A percentile compares a stretch with the other conserved stretches of the same genome.
phyloP scores from a whole-genome alignment of 176 grass and related monocot species.

The Zoysia pacifica region DNA sequence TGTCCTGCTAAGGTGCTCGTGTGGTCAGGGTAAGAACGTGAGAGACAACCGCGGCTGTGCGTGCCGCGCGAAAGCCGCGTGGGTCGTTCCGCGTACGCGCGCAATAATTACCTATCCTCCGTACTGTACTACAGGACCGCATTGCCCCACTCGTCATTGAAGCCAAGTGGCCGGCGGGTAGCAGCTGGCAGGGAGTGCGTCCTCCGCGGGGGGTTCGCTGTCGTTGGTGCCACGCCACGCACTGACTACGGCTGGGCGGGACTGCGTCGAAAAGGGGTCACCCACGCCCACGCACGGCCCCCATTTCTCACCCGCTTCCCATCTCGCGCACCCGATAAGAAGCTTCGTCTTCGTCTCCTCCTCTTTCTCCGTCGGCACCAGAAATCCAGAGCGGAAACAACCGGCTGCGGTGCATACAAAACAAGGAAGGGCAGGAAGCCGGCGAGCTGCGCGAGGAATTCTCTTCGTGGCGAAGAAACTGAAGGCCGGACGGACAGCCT shows the following conservation, averaged over 20 bases:
- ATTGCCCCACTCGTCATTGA: slow-evolving; percentile 35
- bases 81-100: too few relatives aligned
- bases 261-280: not conserved
- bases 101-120: too few relatives aligned
- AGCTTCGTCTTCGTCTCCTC: slow-evolving; percentile 37
- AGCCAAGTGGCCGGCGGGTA: not conserved
- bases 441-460: not conserved
- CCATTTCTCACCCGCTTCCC: slow-evolving; percentile 51
- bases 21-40: too few relatives aligned
- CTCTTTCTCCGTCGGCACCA: slow-evolving; percentile 25
- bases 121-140: too few relatives aligned
- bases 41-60: too few relatives aligned
- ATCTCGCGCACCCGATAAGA: slow-evolving; percentile 29
- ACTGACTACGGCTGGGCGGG: slow-evolving; percentile 42
- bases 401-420: not conserved
- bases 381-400: not conserved
- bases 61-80: too few relatives aligned
- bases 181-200: not conserved
- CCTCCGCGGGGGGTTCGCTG: not conserved
- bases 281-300: not conserved
- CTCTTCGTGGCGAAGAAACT: not conserved
- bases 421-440: not conserved
- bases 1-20: too few relatives aligned
- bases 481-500: too few relatives aligned
- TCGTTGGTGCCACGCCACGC: slow-evolving; percentile 30